Conservation (phyloP, 805 yeast species). For the Diddensiella caesifluorescens region DNA sequence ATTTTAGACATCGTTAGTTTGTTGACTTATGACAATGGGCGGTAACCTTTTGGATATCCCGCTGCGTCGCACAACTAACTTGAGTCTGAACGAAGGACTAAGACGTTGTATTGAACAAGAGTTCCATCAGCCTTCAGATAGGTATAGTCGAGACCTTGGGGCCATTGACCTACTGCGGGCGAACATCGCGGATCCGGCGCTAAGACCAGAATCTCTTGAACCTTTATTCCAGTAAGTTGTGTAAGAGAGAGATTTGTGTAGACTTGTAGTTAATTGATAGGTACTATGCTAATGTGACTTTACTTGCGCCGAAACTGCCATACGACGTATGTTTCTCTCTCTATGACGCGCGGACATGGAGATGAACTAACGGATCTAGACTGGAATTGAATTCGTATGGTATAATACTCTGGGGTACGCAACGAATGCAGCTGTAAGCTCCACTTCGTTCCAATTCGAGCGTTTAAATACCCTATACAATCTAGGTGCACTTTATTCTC, state of each 20-base stretch:
- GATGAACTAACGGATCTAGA: conserved; percentile 9
- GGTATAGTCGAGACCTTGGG: conserved; percentile 37
- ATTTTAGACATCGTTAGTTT: too few species aligned
- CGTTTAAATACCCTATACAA: conserved; percentile 59
- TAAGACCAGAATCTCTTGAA: conserved; percentile 9
- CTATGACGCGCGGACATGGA: conserved; percentile 1
- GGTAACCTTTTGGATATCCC: conserved; percentile 48
- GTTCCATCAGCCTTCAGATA: conserved; percentile 40
- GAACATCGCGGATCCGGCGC: conserved; percentile 13
- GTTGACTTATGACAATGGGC: background rate
- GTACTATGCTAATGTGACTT: conserved; percentile 21
- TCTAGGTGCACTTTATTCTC: conserved; percentile 59
- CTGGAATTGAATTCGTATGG: conserved; percentile 59
- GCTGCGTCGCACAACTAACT: conserved; percentile 40
- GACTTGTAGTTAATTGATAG: conserved; percentile 10
- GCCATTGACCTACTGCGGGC: conserved; percentile 31
- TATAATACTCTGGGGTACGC: conserved; percentile 58
- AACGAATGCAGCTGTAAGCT: conserved; percentile 42
- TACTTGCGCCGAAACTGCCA: conserved; percentile 50
- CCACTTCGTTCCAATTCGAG: conserved; percentile 54
- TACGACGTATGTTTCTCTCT: conserved; percentile 45
- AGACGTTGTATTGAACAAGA: conserved; percentile 44
- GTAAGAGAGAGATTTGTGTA: background rate
- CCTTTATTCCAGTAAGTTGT: conserved; percentile 8
- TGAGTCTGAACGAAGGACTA: conserved; percentile 39